These are phyloP conservation scores for Immersiella caudata DNA, from an alignment of 495 filamentous ascomycete genomes.

Conservation along the genomic window DNA sequence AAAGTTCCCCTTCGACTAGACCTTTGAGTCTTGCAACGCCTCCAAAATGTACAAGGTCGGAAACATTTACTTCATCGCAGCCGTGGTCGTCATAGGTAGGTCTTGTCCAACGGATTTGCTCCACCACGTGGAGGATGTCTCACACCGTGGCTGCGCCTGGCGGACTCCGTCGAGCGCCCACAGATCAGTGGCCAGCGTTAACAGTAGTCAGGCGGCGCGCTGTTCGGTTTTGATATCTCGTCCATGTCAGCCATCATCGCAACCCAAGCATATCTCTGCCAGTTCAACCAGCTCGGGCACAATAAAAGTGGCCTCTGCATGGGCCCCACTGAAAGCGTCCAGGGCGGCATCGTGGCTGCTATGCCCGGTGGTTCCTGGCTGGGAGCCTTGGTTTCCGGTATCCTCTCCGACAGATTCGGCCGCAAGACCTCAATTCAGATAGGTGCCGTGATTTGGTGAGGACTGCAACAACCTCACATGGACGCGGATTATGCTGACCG, in stretches of 20 bases:
- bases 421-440: slow-evolving; percentile 69
- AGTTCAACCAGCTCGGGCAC: slow-evolving; percentile 59
- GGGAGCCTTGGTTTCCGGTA: slow-evolving; percentile 69
- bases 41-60: slow-evolving; percentile 56
- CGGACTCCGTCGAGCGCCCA: not conserved
- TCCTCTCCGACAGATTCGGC: slow-evolving; percentile 66
- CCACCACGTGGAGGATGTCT: not conserved
- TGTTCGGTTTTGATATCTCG: slow-evolving; percentile 83
- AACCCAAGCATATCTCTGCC: slow-evolving; percentile 63
- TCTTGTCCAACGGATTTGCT: no score
- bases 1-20: not conserved
- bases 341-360: slow-evolving; percentile 66
- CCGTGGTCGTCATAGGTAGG: slow-evolving; percentile 67
- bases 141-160: not conserved
- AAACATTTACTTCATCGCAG: slow-evolving; percentile 75
- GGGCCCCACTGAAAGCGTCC: slow-evolving; percentile 51
- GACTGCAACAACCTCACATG: not conserved
- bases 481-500: not conserved
- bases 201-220: slow-evolving; percentile 62
- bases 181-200: slow-evolving; percentile 9
- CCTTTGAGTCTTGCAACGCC: not conserved
- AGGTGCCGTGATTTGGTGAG: slow-evolving; percentile 65
- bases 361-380: slow-evolving; percentile 79
- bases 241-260: slow-evolving; percentile 80
- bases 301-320: slow-evolving; percentile 45